phyloP scores from a whole-genome alignment of 495 filamentous ascomycete genomes.

The Cryomyces minteri region DNA sequence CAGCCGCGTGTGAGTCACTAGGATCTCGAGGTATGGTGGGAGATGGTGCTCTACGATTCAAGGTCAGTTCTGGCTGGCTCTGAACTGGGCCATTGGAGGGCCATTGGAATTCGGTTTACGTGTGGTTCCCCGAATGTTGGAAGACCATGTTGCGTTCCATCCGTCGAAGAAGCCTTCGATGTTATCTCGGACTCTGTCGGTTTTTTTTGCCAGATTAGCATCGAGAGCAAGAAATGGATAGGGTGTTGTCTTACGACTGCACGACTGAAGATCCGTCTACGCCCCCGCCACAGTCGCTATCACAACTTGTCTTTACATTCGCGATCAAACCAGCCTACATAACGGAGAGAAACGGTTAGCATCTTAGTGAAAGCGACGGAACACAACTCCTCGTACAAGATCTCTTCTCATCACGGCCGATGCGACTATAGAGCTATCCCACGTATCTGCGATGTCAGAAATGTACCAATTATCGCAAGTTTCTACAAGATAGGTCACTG shows the following conservation, averaged over 20 bases:
- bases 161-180: slow-evolving; percentile 43
- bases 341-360: too few relatives aligned
- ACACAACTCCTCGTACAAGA: too few relatives aligned
- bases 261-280: slow-evolving; percentile 36
- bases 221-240: too few relatives aligned
- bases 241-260: slow-evolving; percentile 37
- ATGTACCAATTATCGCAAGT: slow-evolving; percentile 51
- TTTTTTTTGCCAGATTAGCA: too few relatives aligned
- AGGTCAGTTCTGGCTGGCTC: neutral
- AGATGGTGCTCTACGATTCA: slow-evolving; percentile 30
- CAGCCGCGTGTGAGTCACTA: slow-evolving; percentile 51
- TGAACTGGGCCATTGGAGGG: too few relatives aligned
- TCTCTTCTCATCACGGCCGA: slow-evolving; percentile 50
- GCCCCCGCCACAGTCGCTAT: slow-evolving; percentile 31
- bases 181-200: slow-evolving; percentile 37
- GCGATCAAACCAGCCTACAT: slow-evolving; percentile 43
- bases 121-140: slow-evolving; percentile 36
- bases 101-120: slow-evolving; percentile 22
- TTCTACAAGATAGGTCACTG: slow-evolving; percentile 41
- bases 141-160: slow-evolving; percentile 43
- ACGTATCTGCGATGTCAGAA: slow-evolving; percentile 39
- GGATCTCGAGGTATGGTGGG: slow-evolving; percentile 56
- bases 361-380: too few relatives aligned
- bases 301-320: slow-evolving; percentile 42
- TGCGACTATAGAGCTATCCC: slow-evolving; percentile 49